Evolutionary conservation across 306 rosid species (phyloP), one percentile per base, ranked within the genome.

Genomic region (Luffa acutangula): DNA sequence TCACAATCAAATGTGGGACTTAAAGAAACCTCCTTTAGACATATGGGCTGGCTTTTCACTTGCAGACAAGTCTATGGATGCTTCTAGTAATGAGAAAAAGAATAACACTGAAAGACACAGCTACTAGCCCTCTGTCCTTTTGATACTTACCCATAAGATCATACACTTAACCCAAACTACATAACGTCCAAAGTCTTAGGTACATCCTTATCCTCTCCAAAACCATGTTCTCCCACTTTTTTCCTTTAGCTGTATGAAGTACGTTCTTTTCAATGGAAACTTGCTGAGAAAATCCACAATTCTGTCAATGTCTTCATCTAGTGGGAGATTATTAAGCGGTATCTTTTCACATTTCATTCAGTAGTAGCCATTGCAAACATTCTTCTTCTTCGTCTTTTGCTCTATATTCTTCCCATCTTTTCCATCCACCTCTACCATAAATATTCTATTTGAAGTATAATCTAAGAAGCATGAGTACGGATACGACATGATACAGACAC

Each of bases 81-180:
- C 46, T 74, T 74, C 62, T 9, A 49, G 62, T 33, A 11, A 49
- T 73, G 25, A 73, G 78, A 15, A 15, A 73, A 51, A 33, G 45
- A 73, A 73, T 73, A 51, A 51, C 78, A 74, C 45, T 74, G 78
- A 74, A 74, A 33, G 62, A 74, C 52, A 39, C 78, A 31, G 62
- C 62, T 74, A 12, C 59, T 72, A 48, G 20, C 20, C 41, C 78
- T 48, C 43, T 31, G 60, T 49, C 43, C 15, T 21, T 33, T 49
- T 49, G 59, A 17, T 49, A 14, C 37, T 49, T 49, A 17, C 53
- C 39, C 76, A 73, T 49, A 31, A 31, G 43, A 13, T 21, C 58
- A 72, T 72, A 72, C 77, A 48, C 21, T 48, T 48, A 73, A 49
- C 45, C 45, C 60, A 15, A 25, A 5, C 60, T 49, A 49, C 60